Conservation (phyloP, 176 grass and related monocot species). For the Carex kokanica region DNA sequence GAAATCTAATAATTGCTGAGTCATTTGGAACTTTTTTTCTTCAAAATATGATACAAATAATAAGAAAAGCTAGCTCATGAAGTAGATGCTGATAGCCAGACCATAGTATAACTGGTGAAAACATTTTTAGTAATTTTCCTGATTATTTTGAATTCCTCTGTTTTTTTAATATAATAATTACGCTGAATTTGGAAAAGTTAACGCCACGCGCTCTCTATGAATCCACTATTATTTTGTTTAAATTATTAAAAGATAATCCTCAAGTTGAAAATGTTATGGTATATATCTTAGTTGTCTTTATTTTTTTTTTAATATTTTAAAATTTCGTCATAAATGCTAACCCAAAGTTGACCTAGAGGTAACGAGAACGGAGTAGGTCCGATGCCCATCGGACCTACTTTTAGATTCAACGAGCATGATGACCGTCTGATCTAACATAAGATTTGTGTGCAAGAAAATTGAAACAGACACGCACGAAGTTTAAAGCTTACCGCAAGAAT, state of each 20-base stretch:
- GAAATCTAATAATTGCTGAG: background rate
- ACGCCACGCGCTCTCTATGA: background rate
- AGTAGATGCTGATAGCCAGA: background rate
- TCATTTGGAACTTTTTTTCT: background rate
- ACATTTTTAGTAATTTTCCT: background rate
- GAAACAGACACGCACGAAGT: too few species aligned
- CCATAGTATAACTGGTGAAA: background rate
- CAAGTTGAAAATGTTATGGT: constrained; percentile 7
- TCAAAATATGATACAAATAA: background rate
- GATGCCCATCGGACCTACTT: too few species aligned
- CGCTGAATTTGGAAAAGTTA: background rate
- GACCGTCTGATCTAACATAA: too few species aligned
- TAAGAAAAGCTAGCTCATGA: background rate
- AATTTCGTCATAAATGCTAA: constrained; percentile 8
- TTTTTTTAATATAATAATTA: too few species aligned
- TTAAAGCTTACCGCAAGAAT: too few species aligned
- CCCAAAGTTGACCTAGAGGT: constrained; percentile 9
- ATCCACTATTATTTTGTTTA: background rate
- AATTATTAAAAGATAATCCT: background rate
- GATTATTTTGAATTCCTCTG: background rate
- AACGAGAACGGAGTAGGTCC: too few species aligned
- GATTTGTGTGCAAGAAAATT: too few species aligned
- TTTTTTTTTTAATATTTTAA: background rate
- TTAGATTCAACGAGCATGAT: too few species aligned
- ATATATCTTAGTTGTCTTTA: constrained; percentile 14